Base-by-base conservation (phyloP, 768 basidiomycete genomes). In the Trametes meyenii region DNA sequence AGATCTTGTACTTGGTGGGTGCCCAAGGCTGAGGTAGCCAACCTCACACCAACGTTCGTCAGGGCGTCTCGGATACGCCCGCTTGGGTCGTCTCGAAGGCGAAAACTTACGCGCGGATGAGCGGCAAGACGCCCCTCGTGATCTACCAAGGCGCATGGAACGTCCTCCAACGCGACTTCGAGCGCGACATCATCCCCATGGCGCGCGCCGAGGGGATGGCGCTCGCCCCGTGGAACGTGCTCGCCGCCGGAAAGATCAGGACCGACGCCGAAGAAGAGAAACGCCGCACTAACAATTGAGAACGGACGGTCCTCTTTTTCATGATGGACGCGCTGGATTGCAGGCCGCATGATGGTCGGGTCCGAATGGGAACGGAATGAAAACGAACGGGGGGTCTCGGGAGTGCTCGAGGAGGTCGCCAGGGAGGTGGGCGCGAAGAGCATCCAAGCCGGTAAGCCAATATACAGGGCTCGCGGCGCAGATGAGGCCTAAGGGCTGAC, bases 131-230 rank as follows among this genome's bases (percentile, higher is more conserved):
- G 16, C 78, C 75, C 13, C 79, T 81, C 66, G 70, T 67, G 35
- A 66, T 80, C 39, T 79, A 79, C 66, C 78, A 75, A 63, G 77
- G 75, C 35, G 26, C 38, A 16, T 73, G 71, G 73, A 66, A 35
- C 61, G 61, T 70, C 35, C 48, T 71, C 17, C 40, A 66, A 36
- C 70, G 78, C 50, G 75, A 76, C 59, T 69, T 79, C 52, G 79
- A 80, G 68, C 72, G 77, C 14, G 77, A 79, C 19, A 74, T 79
- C 65, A 71, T 80, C 57, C 70, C 69, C 0, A 70, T 72, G 71
- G 67, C 60, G 7, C 61, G 63, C 3, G 36, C 46, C 2, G 65
- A 64, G 45, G 66, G 65, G 36, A 58, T 70, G 38, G 76, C 75
- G n/a, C 67, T 77, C 72, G 69, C 40, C 3, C 48, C 48, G 19